Evolutionary conservation across 108 stramenopile species (phyloP).

Genomic region (Conticribra guillardii): DNA sequence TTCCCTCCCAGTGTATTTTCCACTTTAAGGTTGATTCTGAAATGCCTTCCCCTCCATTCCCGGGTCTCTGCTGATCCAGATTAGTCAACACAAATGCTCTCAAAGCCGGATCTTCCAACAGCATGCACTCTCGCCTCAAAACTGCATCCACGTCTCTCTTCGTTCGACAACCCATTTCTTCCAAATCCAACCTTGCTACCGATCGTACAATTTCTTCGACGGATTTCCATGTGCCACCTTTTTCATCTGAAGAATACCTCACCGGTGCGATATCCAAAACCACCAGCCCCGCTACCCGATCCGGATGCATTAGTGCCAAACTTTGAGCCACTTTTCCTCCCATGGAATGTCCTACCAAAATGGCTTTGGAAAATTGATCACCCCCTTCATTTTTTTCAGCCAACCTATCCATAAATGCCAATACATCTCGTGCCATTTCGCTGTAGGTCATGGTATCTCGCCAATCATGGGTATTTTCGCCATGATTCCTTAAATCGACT

Average conservation of each 20-base stretch:
- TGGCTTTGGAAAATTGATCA: conserved; percentile 56
- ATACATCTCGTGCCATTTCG: conserved; percentile 89
- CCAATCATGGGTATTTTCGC: conserved; percentile 73
- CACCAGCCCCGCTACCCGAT: conserved; percentile 82
- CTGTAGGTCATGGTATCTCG: conserved; percentile 76
- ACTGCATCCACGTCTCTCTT: conserved; percentile 69
- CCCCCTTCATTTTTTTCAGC: conserved; percentile 3
- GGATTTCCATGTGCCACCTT: conserved; percentile 66
- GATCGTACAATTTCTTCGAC: conserved; percentile 85
- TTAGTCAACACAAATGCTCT: conserved; percentile 92
- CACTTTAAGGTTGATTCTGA: conserved; percentile 53
- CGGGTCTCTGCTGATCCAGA: conserved; percentile 55
- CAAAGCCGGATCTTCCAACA: conserved; percentile 82
- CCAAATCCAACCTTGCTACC: conserved; percentile 51
- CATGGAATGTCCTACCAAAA: conserved; percentile 92
- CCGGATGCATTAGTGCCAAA: conserved; percentile 79
- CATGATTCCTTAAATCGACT: conserved; percentile 94
- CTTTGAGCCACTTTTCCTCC: conserved; percentile 94
- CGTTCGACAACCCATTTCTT: conserved; percentile 41
- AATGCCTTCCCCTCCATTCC: conserved; percentile 16
- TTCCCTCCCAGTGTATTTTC: conserved; percentile 86
- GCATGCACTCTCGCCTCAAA: conserved; percentile 44
- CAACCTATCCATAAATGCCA: conserved; percentile 65
- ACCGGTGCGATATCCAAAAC: conserved; percentile 95
- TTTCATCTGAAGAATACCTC: conserved; percentile 59